These are phyloP conservation scores for Cytospora schulzeri DNA, from an alignment of 2,329 filamentous ascomycete species.

Conservation along the genomic window DNA sequence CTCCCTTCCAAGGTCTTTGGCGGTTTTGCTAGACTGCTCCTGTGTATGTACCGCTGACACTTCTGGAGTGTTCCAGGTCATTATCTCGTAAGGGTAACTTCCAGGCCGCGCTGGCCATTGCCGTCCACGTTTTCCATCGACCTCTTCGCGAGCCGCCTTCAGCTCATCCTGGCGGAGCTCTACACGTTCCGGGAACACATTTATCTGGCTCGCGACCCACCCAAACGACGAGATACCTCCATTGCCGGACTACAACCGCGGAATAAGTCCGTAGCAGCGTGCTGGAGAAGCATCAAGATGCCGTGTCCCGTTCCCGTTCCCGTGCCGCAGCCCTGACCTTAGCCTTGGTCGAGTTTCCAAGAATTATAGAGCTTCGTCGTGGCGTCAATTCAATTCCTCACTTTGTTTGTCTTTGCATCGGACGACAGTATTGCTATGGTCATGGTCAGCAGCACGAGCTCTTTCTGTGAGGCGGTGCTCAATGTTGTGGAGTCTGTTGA, in stretches of 20 bases:
- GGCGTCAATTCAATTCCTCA: conserved; percentile 31
- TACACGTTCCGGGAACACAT: conserved; percentile 21
- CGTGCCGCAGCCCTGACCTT: conserved; percentile 28
- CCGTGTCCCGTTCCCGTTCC: conserved; percentile 25
- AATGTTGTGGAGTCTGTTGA: conserved; percentile 29
- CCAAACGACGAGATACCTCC: conserved; percentile 3
- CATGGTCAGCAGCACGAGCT: conserved; percentile 24
- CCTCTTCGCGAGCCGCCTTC: conserved; percentile 19
- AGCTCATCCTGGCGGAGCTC: conserved; percentile 17
- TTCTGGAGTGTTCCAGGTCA: conserved; percentile 8
- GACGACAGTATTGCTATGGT: conserved; percentile 24
- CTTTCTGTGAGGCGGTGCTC: conserved; percentile 29
- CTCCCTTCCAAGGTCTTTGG: neutral
- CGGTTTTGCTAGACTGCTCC: too few species aligned
- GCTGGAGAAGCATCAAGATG: conserved; percentile 24
- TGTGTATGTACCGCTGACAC: neutral
- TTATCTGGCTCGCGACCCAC: neutral
- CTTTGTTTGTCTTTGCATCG: conserved; percentile 28
- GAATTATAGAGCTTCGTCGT: conserved; percentile 34
- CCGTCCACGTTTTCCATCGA: conserved; percentile 24
- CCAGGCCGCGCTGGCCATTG: conserved; percentile 23
- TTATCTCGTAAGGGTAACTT: conserved; percentile 25
- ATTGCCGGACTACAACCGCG: neutral
- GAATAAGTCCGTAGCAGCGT: conserved; percentile 10
- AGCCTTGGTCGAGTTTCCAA: conserved; percentile 33